Base-by-base conservation (phyloP, 1,284 basidiomycete genomes). In the Grifola frondosa region DNA sequence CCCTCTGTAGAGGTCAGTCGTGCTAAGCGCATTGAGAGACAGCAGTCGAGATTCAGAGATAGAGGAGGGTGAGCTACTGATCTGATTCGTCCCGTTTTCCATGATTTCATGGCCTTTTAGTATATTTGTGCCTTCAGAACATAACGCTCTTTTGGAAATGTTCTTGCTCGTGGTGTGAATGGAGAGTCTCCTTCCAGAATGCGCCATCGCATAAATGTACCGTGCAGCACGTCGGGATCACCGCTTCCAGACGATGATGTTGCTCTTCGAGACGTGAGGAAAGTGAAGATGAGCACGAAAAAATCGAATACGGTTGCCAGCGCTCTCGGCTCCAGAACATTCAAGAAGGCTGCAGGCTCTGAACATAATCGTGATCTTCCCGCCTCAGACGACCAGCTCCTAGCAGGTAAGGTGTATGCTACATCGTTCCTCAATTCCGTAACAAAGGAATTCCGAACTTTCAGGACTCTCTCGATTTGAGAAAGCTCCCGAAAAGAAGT, bases 31-130 rank as follows among this genome's bases (percentile, higher is more conserved):
- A 54, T 75, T 11, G 68, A 79, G 49, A 71, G 78, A 28, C 78
- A 76, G 44, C 77, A 82, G 51, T 68, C 78, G 29, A 69, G 81
- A 22, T 78, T 80, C 56, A 70, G 81, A 33, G 77, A 81, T 60
- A 73, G 81, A 38, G 81, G 81, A 48, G 81, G 80, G 81, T 82
- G 30, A 49, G 76, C 68, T 20, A 35, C 24, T 20, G 16, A n/a
- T 31, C 30, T 28, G 29, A 30, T 19, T n/a, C 6, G 13, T 29
- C 10, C 19, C 13, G 12, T 30, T 26, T 12, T 13, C 12, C 19
- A 7, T 13, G 13, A 30, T 11, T 24, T 12, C 26, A 29, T 34
- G 5, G 10, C 13, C 19, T 15, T 17, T 15, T 38, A 74, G 72
- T 6, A 65, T 59, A 9, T 73, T 73, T 53, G 58, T 68, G 23